Evolutionary conservation across 805 yeast species (phyloP).

Genomic region (Candida anglica): DNA sequence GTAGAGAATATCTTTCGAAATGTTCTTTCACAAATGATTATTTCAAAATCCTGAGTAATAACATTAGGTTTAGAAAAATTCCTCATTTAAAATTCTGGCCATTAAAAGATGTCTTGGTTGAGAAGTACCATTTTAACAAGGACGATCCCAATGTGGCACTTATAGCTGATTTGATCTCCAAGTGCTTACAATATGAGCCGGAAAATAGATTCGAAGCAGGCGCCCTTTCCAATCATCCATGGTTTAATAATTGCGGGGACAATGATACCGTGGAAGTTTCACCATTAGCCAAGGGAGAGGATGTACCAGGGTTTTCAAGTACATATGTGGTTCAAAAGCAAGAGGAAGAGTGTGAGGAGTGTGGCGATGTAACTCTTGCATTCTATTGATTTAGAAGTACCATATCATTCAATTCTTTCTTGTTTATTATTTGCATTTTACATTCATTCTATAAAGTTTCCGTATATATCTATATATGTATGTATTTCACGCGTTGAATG

Average conservation of each 20-base stretch:
- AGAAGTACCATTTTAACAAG: slow-evolving; percentile 43
- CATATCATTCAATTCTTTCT: too few species aligned
- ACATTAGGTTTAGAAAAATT: slow-evolving; percentile 38
- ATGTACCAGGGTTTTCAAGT: slow-evolving; percentile 29
- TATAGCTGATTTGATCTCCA: slow-evolving; percentile 43
- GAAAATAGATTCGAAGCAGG: slow-evolving; percentile 51
- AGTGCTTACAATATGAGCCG: slow-evolving; percentile 49
- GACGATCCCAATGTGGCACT: slow-evolving; percentile 26
- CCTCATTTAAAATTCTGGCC: slow-evolving; percentile 50
- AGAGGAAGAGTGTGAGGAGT: background rate
- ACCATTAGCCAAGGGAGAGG: slow-evolving; percentile 5
- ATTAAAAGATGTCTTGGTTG: slow-evolving; percentile 43
- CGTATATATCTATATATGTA: too few species aligned
- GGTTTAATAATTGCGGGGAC: slow-evolving; percentile 26
- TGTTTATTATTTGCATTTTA: too few species aligned
- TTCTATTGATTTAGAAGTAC: too few species aligned
- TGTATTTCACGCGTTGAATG: too few species aligned
- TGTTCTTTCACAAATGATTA: slow-evolving; percentile 37
- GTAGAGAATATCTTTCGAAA: slow-evolving; percentile 32
- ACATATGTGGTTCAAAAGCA: slow-evolving; percentile 9
- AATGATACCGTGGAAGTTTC: background rate
- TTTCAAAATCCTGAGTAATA: slow-evolving; percentile 28
- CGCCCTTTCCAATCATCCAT: slow-evolving; percentile 49
- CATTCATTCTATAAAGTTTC: too few species aligned
- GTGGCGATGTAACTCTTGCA: background rate